These are phyloP conservation scores for Dendrocalamus sinicus DNA, from an alignment of 176 grass and related monocot genomes.

Conservation along the genomic window DNA sequence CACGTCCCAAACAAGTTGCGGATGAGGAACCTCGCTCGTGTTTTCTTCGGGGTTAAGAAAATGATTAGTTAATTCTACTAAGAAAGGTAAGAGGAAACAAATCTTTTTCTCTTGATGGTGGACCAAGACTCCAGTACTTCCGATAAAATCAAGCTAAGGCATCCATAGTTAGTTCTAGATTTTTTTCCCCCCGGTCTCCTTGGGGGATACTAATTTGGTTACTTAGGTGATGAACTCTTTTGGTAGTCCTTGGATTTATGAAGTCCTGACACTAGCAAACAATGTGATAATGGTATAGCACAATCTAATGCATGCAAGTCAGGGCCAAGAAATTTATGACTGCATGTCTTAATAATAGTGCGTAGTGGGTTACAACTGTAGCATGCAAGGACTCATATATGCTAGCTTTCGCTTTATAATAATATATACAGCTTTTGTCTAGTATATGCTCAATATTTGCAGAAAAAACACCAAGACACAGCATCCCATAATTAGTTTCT, in stretches of 20 bases:
- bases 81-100: not conserved
- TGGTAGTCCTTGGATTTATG: too few relatives aligned
- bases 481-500: not conserved
- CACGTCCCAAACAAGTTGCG: not conserved
- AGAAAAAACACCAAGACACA: not conserved
- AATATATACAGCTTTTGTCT: not conserved
- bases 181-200: too few relatives aligned
- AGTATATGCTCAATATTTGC: not conserved
- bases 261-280: too few relatives aligned
- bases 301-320: too few relatives aligned
- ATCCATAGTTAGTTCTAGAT: not conserved
- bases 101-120: not conserved
- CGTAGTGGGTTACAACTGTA: too few relatives aligned
- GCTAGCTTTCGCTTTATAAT: not conserved
- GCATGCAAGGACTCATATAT: too few relatives aligned
- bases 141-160: not conserved
- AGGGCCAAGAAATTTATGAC: too few relatives aligned
- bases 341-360: too few relatives aligned
- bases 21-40: not conserved
- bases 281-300: too few relatives aligned
- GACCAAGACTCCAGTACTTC: not conserved
- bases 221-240: too few relatives aligned
- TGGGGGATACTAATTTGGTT: too few relatives aligned
- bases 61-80: not conserved
- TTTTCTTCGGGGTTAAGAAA: not conserved